Percentiles rank a stretch among this genome's conserved stretches.
Conservation (phyloP, 257 asterid genomes). For the Solanum raphanifolium region DNA sequence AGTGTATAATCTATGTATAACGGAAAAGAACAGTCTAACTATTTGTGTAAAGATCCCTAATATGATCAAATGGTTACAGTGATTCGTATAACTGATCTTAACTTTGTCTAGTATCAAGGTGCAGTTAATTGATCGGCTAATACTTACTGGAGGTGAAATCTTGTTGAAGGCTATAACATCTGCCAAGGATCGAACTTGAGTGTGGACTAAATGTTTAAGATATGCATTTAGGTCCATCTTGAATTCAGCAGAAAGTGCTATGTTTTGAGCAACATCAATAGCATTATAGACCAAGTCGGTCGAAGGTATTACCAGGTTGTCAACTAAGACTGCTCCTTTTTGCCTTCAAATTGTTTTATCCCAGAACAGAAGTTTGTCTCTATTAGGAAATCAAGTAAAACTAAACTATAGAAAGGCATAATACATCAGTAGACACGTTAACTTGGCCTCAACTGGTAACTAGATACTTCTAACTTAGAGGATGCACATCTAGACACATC, state of each 20-base stretch:
- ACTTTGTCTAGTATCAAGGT: too few species aligned
- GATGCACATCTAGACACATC: not conserved
- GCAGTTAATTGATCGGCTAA: not conserved
- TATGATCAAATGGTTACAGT: not conserved
- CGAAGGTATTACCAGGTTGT: constrained; percentile 15
- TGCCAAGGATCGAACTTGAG: constrained; percentile 32
- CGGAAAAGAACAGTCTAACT: not conserved
- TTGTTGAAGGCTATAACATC: constrained; percentile 31
- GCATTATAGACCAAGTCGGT: not conserved
- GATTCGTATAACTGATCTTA: not conserved
- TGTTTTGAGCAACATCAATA: not conserved
- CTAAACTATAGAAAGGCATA: not conserved
- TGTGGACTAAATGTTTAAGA: constrained; percentile 15
- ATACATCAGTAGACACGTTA: not conserved
- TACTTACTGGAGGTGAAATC: not conserved
- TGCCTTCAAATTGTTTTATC: constrained; percentile 7
- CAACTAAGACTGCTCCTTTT: constrained; percentile 31
- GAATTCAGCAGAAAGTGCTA: constrained; percentile 24
- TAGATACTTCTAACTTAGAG: not conserved
- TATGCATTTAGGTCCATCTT: constrained; percentile 27
- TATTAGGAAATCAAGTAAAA: not conserved
- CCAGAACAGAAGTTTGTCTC: not conserved
- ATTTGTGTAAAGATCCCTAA: not conserved
- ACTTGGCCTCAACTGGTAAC: not conserved
- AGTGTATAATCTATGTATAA: not conserved